Base-by-base conservation (phyloP, 768 basidiomycete genomes). In the Rhodotorula sphaerocarpa region DNA sequence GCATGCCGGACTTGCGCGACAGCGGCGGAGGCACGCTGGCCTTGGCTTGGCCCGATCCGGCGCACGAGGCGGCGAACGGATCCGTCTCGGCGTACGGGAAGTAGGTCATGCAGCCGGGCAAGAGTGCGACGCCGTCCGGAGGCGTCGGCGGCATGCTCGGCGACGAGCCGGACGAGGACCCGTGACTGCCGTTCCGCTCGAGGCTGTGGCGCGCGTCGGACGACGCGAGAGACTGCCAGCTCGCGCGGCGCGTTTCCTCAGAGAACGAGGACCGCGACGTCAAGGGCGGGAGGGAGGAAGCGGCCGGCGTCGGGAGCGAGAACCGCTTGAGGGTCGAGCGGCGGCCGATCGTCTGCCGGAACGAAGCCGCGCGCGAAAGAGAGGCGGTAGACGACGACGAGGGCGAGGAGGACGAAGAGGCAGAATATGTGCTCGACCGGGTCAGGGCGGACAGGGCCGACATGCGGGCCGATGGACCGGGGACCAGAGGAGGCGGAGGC, bases 401-500 rank as follows among this genome's bases (percentile, higher is more conserved):
- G 43, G 10, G 16, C 2, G 47, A 15, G 15, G 51, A 28, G 27
- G 39, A 12, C 4, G 39, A 18, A 10, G 57, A 43, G 30, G 41
- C 28, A 36, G 57, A 50, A 30, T 43, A 14, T 5, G 48, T 50
- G 9, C n/a, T 41, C 11, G 47, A 47, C 18, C 36, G 51, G 5
- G 36, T 42, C 15, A 41, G 25, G 9, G 47, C 16, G 9, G 57
- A 3, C 14, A 50, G 27, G 15, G 41, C 16, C 7, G 53, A 20
- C 10, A 46, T 7, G 7, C 23, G 21, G 16, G 21, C 30, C 2
- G 57, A 48, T 23, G 57, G 43, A 3, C 41, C n/a, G 2, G 48
- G 41, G 48, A 50, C 28, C 47, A 58, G 41, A 2, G 48, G 57
- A 2, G 56, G 56, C 6, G 56, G 56, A 5, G 56, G 56, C 6